These are phyloP conservation scores for Gilbertella persicaria DNA, from an alignment of 371 early-diverging fungal species.

Conservation along the genomic window DNA sequence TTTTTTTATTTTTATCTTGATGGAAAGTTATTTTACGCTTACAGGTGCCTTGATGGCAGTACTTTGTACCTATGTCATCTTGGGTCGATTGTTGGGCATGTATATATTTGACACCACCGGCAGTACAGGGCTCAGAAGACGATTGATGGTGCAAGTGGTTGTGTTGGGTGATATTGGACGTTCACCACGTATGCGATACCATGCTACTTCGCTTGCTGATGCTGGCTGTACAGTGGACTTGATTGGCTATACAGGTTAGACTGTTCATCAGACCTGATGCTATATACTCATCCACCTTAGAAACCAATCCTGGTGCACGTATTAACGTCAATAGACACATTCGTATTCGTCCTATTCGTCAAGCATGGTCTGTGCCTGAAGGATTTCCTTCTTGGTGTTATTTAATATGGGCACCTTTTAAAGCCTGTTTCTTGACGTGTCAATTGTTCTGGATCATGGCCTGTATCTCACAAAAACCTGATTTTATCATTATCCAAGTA, in stretches of 20 bases:
- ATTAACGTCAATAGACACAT: constrained; percentile 43
- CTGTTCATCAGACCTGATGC: background rate
- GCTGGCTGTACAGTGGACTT: constrained; percentile 77
- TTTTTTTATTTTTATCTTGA: background rate
- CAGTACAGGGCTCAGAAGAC: constrained; percentile 21
- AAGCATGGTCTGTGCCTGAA: constrained; percentile 56
- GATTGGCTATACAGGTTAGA: constrained; percentile 78
- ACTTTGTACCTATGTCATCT: constrained; percentile 40
- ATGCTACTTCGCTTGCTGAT: constrained; percentile 81
- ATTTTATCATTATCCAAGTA: constrained; percentile 87
- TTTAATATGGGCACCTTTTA: constrained; percentile 67
- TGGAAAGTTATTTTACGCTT: constrained; percentile 13
- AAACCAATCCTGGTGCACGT: constrained; percentile 40
- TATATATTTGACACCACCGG: constrained; percentile 35
- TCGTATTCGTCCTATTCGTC: constrained; percentile 41
- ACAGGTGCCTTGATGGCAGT: constrained; percentile 41
- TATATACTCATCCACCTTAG: constrained; percentile 19
- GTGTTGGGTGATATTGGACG: constrained; percentile 93
- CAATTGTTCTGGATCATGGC: constrained; percentile 52
- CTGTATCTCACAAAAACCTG: constrained; percentile 51
- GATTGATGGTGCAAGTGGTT: constrained; percentile 60
- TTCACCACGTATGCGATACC: constrained; percentile 95
- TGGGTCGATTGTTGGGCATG: constrained; percentile 36
- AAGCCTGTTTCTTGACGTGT: constrained; percentile 49
- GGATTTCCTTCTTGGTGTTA: constrained; percentile 55